Evolutionary conservation across 257 asterid species (phyloP), one percentile per base, ranked within the genome.

Genomic region (Rubia yunnanensis): DNA sequence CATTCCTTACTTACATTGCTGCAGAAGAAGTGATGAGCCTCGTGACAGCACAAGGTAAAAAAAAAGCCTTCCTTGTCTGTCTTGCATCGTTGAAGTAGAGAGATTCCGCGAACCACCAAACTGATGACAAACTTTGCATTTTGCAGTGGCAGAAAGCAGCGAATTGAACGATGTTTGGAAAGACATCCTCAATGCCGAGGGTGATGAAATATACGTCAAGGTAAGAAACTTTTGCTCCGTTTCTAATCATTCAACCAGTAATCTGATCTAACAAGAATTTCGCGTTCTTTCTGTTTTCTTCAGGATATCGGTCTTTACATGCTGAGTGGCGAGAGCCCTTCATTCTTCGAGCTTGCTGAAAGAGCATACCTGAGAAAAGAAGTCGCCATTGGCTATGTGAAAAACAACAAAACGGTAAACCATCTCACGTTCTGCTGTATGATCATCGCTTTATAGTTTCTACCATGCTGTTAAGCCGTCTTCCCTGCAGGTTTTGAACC

Each of bases 11-110:
- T 22, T 87, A 86, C 61, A 78, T 94, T 79, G 97, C 96, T 30
- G 79, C 96, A 10, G 99, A 86, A 82, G 92, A 94, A 90, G 80
- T 90, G 71, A 94, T 94, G 99, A 92, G 99, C 81, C 97, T 94
- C 4, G 97, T 94, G 48, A 90, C 97, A 70, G 99, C 96, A 77
- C 97, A 94, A 83, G 97, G 99, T 92, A 57, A n/a, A 0, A 72
- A n/a, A 28, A 23, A 46, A 3, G 26, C 72, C 30, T 38, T 14
- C 60, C 46, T 54, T 18, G 60, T 35, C 5, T 1, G 4, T 46
- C 0, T 15, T 22, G 36, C 30, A 56, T 27, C 48, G 35, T 31
- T 32, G 11, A 72, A 34, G 53, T 32, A 46, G 23, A 31, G 9
- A 13, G 52, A 57, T 23, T 56, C 30, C n/a, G 31, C 7, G 8